These are phyloP conservation scores for Haberlea rhodopensis DNA, from an alignment of 257 asterid species.

Conservation along the genomic window DNA sequence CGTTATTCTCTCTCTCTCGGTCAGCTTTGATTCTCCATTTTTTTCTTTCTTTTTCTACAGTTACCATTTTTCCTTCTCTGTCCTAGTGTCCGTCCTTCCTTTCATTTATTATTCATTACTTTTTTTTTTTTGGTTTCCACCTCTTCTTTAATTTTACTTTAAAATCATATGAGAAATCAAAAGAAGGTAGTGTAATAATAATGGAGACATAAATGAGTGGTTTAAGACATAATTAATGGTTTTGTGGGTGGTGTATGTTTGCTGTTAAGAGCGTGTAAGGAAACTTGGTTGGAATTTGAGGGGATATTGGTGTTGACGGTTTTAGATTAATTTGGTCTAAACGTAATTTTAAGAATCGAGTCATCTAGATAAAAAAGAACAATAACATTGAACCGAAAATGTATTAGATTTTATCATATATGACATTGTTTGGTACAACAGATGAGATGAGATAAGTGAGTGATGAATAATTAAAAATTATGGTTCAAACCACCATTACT, in stretches of 20 bases:
- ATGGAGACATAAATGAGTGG: slow-evolving; percentile 13
- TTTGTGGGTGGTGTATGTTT: slow-evolving; percentile 8
- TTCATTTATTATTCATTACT: neutral
- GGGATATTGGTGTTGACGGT: too few species aligned
- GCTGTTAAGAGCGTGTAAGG: too few species aligned
- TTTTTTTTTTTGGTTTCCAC: neutral
- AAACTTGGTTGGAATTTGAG: too few species aligned
- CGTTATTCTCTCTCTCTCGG: neutral
- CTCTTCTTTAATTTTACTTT: neutral
- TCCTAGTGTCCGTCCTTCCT: neutral
- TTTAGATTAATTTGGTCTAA: too few species aligned
- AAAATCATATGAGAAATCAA: neutral
- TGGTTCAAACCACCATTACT: too few species aligned
- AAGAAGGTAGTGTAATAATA: neutral
- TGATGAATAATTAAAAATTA: too few species aligned
- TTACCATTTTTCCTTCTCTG: neutral
- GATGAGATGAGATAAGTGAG: too few species aligned
- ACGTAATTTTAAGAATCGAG: too few species aligned
- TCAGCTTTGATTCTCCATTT: slow-evolving; percentile 5
- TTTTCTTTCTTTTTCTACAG: neutral
- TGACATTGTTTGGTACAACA: too few species aligned
- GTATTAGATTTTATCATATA: too few species aligned
- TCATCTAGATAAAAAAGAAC: too few species aligned
- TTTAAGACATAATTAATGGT: slow-evolving; percentile 1
- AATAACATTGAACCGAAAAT: too few species aligned